Base-by-base conservation (phyloP, 2,329 filamentous ascomycete species). In the Calonectria pauciramosa region DNA sequence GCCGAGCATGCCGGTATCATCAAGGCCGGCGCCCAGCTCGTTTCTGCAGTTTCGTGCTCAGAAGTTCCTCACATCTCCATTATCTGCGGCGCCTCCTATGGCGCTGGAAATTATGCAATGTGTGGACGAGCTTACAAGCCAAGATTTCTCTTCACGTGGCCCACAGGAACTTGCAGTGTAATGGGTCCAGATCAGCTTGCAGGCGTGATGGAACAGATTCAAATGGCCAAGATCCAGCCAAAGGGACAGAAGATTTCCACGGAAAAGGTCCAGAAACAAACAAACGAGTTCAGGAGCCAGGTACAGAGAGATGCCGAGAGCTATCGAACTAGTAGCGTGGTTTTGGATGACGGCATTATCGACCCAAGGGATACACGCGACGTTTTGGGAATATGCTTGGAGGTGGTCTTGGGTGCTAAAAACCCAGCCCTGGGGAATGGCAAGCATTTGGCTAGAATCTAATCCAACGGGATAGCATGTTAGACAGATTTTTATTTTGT, bases 51-150 rank as follows among this genome's bases (percentile, higher is more conserved):
- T 11, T 84, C 82, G 72, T 85, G 83, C 68, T 87, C 86, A 5
- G 84, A 82, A 3, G 86, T 88, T 0, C 86, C 86, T 1, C 86
- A 87, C 75, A 87, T 88, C 68, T 85, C 82, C 28, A 82, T 88
- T 66, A 87, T 88, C 47, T 68, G 86, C 14, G 87, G 87, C 0
- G 84, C 87, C 0, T 87, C 86, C 0, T 88, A 88, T 66, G 87
- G 86, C 0, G 86, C 86, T 3, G 86, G 86, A 0, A 88, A 88
- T 74, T 88, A 88, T 72, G 86, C 86, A 32, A 88, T 88, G 86
- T 88, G 86, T 70, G 86, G 86, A 1, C 71, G 86, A 26, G 68
- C 85, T 2, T 88, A 87, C 75, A 79, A 79, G 26, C 86, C 86
- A 0, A 83, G 86, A 0, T 88, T 88, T 68, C 72, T 88, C 26